Conservation (phyloP, 1,139 yeast genomes). For the Blastobotrys raffinosifermentans region DNA sequence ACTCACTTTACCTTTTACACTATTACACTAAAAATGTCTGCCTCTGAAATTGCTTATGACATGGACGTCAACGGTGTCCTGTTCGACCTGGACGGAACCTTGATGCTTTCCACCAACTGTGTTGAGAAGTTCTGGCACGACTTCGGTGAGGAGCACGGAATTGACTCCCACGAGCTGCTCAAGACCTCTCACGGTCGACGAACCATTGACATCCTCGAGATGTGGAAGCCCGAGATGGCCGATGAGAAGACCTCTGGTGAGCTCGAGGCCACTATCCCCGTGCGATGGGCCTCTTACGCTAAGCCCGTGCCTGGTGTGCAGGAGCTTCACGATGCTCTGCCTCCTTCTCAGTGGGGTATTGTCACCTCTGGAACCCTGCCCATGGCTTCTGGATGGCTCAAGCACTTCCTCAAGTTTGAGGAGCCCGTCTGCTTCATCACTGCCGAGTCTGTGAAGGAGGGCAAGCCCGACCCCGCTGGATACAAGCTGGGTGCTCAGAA, state of each 20-base stretch:
- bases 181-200: slow-evolving; percentile 78
- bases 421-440: slow-evolving; percentile 72
- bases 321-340: slow-evolving; percentile 48
- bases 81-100: slow-evolving; percentile 82
- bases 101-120: slow-evolving; percentile 76
- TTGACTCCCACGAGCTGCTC: slow-evolving; percentile 64
- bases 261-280: slow-evolving; percentile 67
- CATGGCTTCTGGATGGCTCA: slow-evolving; percentile 75
- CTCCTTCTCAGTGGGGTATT: slow-evolving; percentile 59
- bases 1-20: too few species aligned
- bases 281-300: slow-evolving; percentile 64
- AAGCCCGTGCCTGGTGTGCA: slow-evolving; percentile 70
- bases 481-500: slow-evolving; percentile 60
- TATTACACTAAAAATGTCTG: slow-evolving; percentile 1
- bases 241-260: slow-evolving; percentile 58
- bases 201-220: slow-evolving; percentile 69
- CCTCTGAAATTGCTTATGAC: slow-evolving; percentile 5
- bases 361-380: slow-evolving; percentile 78
- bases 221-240: slow-evolving; percentile 72
- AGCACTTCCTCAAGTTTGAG: slow-evolving; percentile 49
- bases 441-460: slow-evolving; percentile 68
- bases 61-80: slow-evolving; percentile 36
- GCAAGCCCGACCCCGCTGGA: slow-evolving; percentile 84
- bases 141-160: slow-evolving; percentile 64
- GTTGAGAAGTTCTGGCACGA: slow-evolving; percentile 78